Conservation (phyloP, 75 land plant species). For the Isoetes taiwanensis region DNA sequence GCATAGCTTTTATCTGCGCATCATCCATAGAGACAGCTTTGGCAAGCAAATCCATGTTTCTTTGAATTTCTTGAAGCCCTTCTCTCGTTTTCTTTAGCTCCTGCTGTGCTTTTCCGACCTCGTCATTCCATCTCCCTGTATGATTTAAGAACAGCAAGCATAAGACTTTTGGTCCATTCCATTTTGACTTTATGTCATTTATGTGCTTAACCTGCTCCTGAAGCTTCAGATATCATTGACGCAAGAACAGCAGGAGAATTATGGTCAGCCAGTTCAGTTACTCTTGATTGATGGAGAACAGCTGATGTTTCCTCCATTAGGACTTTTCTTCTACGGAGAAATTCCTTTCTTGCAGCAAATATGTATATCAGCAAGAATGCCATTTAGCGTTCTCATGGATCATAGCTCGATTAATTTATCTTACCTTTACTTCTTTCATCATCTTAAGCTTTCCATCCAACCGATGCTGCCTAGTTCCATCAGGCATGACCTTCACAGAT, state of each 20-base stretch:
- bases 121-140: constrained; percentile 23
- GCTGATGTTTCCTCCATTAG: constrained; percentile 22
- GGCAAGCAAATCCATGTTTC: constrained; percentile 14
- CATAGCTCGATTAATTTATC: neutral
- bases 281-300: constrained; percentile 18
- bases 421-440: constrained; percentile 20
- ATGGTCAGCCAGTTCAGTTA: constrained; percentile 17
- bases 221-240: constrained; percentile 19
- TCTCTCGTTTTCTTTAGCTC: constrained; percentile 15
- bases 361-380: neutral
- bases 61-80: constrained; percentile 19
- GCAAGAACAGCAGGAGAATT: constrained; percentile 10
- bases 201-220: constrained; percentile 15
- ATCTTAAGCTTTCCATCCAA: constrained; percentile 18
- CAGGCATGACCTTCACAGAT: constrained; percentile 8
- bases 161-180: neutral
- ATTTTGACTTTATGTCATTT: neutral
- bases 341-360: too few species aligned
- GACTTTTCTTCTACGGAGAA: too few species aligned
- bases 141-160: neutral
- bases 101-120: constrained; percentile 13
- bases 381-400: neutral
- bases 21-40: constrained; percentile 14
- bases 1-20: constrained; percentile 5
- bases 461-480: constrained; percentile 15